Base-by-base conservation (phyloP, 768 basidiomycete genomes). In the Agaricus subrufescens region DNA sequence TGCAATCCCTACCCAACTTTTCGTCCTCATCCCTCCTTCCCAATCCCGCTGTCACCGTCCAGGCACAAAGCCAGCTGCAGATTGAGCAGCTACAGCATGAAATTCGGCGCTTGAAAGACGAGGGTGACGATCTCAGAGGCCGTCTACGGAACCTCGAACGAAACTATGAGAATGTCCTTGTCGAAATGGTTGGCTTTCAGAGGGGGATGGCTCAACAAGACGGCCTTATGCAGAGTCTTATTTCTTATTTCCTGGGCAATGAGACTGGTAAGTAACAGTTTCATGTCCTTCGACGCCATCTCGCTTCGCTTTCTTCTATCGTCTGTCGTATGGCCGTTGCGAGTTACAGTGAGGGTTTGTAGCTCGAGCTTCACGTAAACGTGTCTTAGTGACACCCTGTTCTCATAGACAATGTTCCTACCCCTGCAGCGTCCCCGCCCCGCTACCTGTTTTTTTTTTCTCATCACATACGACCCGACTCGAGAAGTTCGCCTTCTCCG, bases 181-280 rank as follows among this genome's bases (percentile, higher is more conserved):
- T 69, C 23, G 72, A 74, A 48, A 68, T 76, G 63, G 70, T 70
- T 9, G 69, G 67, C 0, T 71, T 75, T 37, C 73, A 74, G 53
- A 48, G 73, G 38, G 68, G 69, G 6, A 69, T 72, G 82, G 88
- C 87, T 31, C 86, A 91, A 70, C 91, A 93, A 74, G 93, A 95
- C 62, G 83, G 82, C 42, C 68, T 93, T 53, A 86, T 91, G 82
- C 87, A 91, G 70, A 84, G 81, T 62, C 66, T 94, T 58, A 86
- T 94, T 62, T 84, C 86, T 56, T 91, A 90, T 72, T 88, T 91
- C 69, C 73, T 94, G 62, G 84, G 87, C 61, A 71, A 80, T 60
- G 90, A 91, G 71, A 74, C 70, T 56, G 67, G 73, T 72, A 69
- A 74, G 68, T 73, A 64, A 53, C 15, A 34, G 2, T 31, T 54